Conservation (phyloP, 1,284 basidiomycete species). For the Ganoderma multipileum region DNA sequence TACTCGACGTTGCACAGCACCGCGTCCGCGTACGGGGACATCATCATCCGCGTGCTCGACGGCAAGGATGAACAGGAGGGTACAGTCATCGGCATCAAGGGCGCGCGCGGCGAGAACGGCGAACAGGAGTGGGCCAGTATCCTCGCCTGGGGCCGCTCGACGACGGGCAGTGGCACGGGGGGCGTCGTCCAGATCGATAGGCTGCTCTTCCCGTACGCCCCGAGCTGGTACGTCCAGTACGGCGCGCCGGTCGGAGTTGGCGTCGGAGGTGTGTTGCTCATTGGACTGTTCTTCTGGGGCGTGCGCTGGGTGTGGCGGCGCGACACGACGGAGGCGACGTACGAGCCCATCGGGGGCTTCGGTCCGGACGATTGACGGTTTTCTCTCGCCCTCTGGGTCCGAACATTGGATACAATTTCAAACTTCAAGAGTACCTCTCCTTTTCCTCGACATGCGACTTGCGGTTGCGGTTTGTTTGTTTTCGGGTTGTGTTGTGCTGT, state of each 20-base stretch:
- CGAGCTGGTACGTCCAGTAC: conserved; percentile 81
- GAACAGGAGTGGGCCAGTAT: conserved; percentile 81
- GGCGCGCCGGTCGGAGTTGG: conserved; percentile 69
- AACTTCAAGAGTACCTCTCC: background rate
- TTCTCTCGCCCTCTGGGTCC: background rate
- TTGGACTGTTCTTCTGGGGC: conserved; percentile 76
- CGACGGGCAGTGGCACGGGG: conserved; percentile 70
- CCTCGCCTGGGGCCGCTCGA: conserved; percentile 83
- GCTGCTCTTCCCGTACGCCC: conserved; percentile 85
- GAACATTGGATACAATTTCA: background rate
- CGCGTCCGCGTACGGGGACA: conserved; percentile 74
- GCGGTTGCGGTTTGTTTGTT: background rate
- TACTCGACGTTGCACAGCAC: conserved; percentile 70
- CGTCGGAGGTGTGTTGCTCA: conserved; percentile 59
- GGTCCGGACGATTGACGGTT: conserved; percentile 53
- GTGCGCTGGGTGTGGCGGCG: conserved; percentile 69
- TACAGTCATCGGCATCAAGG: conserved; percentile 74
- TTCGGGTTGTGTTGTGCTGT: background rate
- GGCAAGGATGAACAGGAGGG: conserved; percentile 43
- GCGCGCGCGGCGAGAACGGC: conserved; percentile 79
- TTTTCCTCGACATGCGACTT: background rate
- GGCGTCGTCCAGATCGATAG: conserved; percentile 91
- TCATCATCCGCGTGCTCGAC: conserved; percentile 75
- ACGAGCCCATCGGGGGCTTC: conserved; percentile 85
- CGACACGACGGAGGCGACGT: conserved; percentile 82